Conservation (phyloP, 1,139 yeast genomes). For the Arxiozyma telluris region DNA sequence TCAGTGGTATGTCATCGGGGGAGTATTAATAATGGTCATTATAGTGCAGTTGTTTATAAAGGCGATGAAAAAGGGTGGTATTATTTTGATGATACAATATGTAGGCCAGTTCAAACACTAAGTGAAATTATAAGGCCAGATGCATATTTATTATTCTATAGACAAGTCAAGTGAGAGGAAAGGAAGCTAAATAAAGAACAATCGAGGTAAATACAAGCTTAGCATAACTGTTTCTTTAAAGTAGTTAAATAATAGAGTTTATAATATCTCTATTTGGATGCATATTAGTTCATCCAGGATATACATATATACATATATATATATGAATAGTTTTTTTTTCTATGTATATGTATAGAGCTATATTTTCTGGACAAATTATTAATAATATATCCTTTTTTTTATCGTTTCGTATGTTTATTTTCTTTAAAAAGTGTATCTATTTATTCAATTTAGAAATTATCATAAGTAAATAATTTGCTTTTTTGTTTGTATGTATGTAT, state of each 20-base stretch:
- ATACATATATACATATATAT: too few relatives aligned
- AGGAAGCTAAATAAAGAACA: too few relatives aligned
- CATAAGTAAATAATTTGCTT: neutral
- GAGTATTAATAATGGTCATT: conserved; percentile 74
- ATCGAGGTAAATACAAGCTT: neutral
- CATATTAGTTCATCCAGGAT: neutral
- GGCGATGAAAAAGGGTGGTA: conserved; percentile 36
- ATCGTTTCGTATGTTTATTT: too few relatives aligned
- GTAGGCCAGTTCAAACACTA: conserved; percentile 19
- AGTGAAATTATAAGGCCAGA: conserved; percentile 33
- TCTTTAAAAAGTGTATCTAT: neutral
- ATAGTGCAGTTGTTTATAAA: conserved; percentile 72
- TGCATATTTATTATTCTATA: conserved; percentile 73
- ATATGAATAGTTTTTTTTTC: too few relatives aligned
- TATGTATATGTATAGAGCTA: too few relatives aligned
- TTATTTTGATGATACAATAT: conserved; percentile 24
- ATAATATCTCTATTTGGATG: neutral
- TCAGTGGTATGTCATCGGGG: conserved; percentile 87
- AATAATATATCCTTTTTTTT: too few relatives aligned
- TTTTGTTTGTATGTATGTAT: too few relatives aligned
- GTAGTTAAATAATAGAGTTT: neutral
- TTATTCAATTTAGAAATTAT: too few relatives aligned
- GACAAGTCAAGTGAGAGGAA: neutral
- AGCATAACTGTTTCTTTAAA: too few relatives aligned
- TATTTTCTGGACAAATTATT: too few relatives aligned